Evolutionary conservation across 2,329 filamentous ascomycete genomes (phyloP), one percentile per base, ranked within the genome.

Genomic region (Colletotrichum lindemuthianum): DNA sequence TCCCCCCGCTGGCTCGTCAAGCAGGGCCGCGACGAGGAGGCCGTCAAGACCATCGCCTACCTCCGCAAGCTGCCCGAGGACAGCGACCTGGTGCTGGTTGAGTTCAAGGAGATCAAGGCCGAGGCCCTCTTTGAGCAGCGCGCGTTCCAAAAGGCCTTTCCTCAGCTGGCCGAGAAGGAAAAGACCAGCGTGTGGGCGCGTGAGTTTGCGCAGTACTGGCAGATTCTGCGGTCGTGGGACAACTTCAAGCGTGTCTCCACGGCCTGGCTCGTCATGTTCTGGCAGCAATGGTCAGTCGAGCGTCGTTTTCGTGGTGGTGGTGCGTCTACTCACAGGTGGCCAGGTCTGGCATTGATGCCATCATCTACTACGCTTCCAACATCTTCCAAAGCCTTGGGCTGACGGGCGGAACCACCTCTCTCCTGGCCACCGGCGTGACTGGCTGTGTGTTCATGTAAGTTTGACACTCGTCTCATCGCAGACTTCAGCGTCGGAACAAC

Each of bases 301-400:
- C 6, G 15, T 8, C 2, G 9, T 16, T 8, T 15, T 4, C n/a
- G n/a, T n/a, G n/a, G 8, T n/a, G 6, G 43, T 10, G n/a, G 11
- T 24, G 8, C 8, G 43, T n/a, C 43, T 16, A 32, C 48, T 59
- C 7, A 72, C 71, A 70, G 60, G 9, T 11, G 1, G 24, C 1
- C 4, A 58, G 55, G 55, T 58, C 55, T 11, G 70, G 71, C n/a
- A 70, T 74, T 49, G 71, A 76, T 24, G 70, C 80, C 8, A 81
- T 84, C 11, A 82, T 84, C 3, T 88, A 77, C 66, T 78, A 78
- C 9, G 73, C 74, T 5, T 69, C 88, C 0, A 88, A 86, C 2
- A 84, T 91, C 3, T 91, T 92, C 75, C 80, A 83, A 65, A 85
- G 82, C 11, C 85, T 92, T 44, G 89, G 89, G 12, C 79, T 91